Conservation (phyloP, 306 rosid species). For the Luffa aegyptiaca region DNA sequence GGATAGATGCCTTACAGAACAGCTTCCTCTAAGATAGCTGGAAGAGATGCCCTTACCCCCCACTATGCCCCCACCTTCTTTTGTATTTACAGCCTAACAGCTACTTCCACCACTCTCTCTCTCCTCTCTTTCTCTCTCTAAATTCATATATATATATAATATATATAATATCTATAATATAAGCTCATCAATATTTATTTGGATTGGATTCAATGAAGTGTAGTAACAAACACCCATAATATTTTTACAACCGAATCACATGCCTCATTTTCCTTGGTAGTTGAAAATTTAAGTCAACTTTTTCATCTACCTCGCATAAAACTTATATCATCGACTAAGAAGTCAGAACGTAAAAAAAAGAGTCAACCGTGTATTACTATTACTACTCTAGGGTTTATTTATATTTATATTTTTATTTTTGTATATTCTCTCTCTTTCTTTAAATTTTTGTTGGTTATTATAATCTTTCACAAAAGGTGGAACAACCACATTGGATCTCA, state of each 20-base stretch:
- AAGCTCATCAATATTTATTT: background rate
- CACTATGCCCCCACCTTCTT: slow-evolving; percentile 29
- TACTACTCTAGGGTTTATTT: no score
- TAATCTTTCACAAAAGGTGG: slow-evolving; percentile 16
- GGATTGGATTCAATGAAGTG: background rate
- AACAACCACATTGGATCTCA: slow-evolving; percentile 5
- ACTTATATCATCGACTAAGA: no score
- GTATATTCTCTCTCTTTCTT: background rate
- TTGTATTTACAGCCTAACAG: slow-evolving; percentile 43
- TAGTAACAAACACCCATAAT: slow-evolving; percentile 1
- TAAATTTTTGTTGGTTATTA: background rate
- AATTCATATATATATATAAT: background rate
- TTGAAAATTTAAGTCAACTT: background rate
- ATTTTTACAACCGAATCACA: slow-evolving; percentile 16
- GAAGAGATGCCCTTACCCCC: slow-evolving; percentile 39
- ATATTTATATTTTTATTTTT: no score
- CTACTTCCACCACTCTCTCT: slow-evolving; percentile 16
- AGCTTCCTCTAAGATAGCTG: slow-evolving; percentile 22
- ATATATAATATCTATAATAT: background rate
- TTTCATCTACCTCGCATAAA: no score
- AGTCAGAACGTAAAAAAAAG: no score
- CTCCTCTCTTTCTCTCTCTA: background rate
- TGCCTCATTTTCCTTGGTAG: slow-evolving; percentile 22
- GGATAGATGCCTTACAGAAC: slow-evolving; percentile 44
- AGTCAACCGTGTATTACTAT: background rate